Conservation (phyloP, 257 asterid genomes). For the Verbascum thapsus region DNA sequence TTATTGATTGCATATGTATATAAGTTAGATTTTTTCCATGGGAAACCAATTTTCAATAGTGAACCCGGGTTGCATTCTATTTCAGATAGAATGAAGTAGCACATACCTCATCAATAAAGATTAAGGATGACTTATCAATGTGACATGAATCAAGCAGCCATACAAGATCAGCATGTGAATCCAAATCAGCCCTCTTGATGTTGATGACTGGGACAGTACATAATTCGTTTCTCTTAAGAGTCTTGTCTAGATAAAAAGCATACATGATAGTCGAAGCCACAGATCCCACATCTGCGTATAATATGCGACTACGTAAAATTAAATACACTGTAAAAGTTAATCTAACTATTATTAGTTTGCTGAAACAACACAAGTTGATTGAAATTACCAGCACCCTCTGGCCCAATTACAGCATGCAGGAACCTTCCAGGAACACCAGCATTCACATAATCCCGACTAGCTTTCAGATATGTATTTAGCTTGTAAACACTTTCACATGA, state of each 20-base stretch:
- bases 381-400: slow-evolving; percentile 56
- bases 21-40: slow-evolving; percentile 2
- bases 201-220: slow-evolving; percentile 79
- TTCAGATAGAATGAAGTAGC: slow-evolving; percentile 1
- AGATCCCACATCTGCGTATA: slow-evolving; percentile 72
- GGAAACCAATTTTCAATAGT: slow-evolving; percentile 3
- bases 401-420: slow-evolving; percentile 78
- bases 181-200: slow-evolving; percentile 64
- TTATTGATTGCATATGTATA: not conserved
- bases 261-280: slow-evolving; percentile 75
- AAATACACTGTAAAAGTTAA: slow-evolving; percentile 12
- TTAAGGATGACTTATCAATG: slow-evolving; percentile 62
- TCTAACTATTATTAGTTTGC: not conserved
- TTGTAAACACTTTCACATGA: slow-evolving; percentile 56
- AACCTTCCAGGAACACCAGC: slow-evolving; percentile 79
- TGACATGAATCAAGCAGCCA: slow-evolving; percentile 81
- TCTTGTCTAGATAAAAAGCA: slow-evolving; percentile 65
- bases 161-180: slow-evolving; percentile 54
- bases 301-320: slow-evolving; percentile 25
- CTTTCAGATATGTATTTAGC: slow-evolving; percentile 63
- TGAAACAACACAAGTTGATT: slow-evolving; percentile 7
- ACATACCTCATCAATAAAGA: slow-evolving; percentile 76
- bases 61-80: slow-evolving; percentile 7
- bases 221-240: slow-evolving; percentile 43
- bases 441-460: slow-evolving; percentile 55